Evolutionary conservation across 495 filamentous ascomycete genomes (phyloP), one percentile per base, ranked within the genome.

Genomic region (Neurospora sp.): DNA sequence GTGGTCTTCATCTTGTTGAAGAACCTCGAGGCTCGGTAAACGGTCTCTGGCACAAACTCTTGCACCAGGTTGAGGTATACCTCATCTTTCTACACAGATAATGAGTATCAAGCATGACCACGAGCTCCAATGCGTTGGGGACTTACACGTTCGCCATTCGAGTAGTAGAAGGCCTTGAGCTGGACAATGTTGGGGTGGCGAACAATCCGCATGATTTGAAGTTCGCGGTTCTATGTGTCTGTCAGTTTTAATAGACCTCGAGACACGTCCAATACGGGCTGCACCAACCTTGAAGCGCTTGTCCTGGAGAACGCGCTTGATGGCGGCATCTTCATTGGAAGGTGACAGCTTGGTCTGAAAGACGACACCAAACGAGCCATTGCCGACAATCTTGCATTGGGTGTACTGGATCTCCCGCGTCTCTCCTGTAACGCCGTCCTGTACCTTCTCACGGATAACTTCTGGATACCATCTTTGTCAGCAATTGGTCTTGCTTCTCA

Each of bases 1-100:
- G 96, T 98, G 7, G 96, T 97, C 89, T 99, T 99, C 89, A 98
- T 89, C 86, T 98, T 99, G 86, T 97, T 98, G 88, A 98, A 99
- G 84, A 97, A 98, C 69, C 96, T 89, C 59, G 96, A 98, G n/a
- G 96, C 96, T 73, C 96, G 90, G 82, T 98, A 99, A 42, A 99
- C 96, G 0, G 96, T 98, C 85, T 98, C 96, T 11, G 96, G 96
- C 70, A 99, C 96, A 80, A 94, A 99, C 82, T 99, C 96, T 78
- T 98, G 91, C 69, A 99, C 94, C 48, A 99, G 88, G 80, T 99
- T 99, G 69, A 99, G 90, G 82, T 98, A 99, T 15, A 99, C 96
- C 86, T 99, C 96, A 81, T 99, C 96, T 87, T 98, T 97, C 94
- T 98, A 77, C 71, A 77, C 28, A 71, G 62, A 72, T 72, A 71